Evolutionary conservation across 257 asterid species (phyloP), one percentile per base, ranked within the genome.

Genomic region (Solanum verrucosum): DNA sequence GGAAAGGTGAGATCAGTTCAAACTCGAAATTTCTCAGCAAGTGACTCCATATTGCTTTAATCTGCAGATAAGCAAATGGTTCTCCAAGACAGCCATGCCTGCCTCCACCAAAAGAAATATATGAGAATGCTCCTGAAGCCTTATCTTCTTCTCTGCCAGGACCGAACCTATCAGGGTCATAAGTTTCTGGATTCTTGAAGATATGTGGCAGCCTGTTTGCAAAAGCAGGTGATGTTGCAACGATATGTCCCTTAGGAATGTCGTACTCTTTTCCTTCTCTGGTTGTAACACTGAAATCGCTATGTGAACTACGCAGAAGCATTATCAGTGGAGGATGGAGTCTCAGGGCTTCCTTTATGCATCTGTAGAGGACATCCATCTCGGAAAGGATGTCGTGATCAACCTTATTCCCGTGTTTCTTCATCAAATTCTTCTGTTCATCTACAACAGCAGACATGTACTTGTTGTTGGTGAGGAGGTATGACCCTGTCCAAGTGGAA

Each of bases 21-120:
- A 91, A 73, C 86, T 86, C 99, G 81, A 95, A 96, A 88, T 96
- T 96, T 81, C 98, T 93, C 29, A 96, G 92, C 95, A 96, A 85
- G 90, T 96, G 99, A 92, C 98, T 95, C 98, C 99, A 96, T 86
- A 96, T 95, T 9, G 99, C 98, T 88, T 94, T 96, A 87, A 96
- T 96, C 89, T 96, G 99, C 83, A 96, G 90, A 91, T 96, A 96
- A 2, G 99, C 99, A 88, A 96, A 96, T 11, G 99, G 98, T 93
- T 96, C 99, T 9, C 99, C 99, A 5, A 96, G 90, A 88, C 98
- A 96, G 5, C 98, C 99, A 10, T 96, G 99, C 92, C 98, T 93
- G 59, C 99, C 99, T 5, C 99, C 98, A 11, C 99, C 99, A 27
- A 95, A 96, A 4, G 99, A 95, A 34, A 96, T 95, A 91, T 96